Base-by-base conservation (phyloP, 1,139 yeast genomes). In the Candida albicans region DNA sequence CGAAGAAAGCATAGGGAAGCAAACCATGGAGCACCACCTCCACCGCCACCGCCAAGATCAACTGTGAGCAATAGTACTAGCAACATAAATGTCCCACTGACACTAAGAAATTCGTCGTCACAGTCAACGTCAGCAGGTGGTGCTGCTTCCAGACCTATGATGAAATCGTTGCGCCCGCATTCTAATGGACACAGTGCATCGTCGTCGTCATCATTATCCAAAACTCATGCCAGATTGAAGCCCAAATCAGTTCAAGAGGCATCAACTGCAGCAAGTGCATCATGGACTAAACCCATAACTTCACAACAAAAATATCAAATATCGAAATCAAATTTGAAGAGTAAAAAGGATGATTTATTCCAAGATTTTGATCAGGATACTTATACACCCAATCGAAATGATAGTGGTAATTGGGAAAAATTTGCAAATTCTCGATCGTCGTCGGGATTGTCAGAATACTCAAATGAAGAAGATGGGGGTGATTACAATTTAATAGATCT, bases 311-410 rank as follows among this genome's bases (percentile, higher is more conserved):
- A 45, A 56, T 29, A 32, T 27, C 38, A 43, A 24, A 28, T 47
- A 50, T 37, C 46, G 24, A 46, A 37, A 39, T 25, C 59, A 2
- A 52, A 51, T 42, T 49, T 52, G 13, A 49, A 50, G 31, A 42
- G 32, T 18, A 53, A 52, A 28, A 52, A 49, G 15, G 60, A 55
- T 24, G 61, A 61, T 34, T 49, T 64, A 28, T 75, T 76, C 50
- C 67, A 64, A 35, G 81, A 75, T 50, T 77, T 77, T 47, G 82
- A 77, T 53, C 76, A 75, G 43, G 70, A 67, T 40, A 54, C 51
- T 7, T 49, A 47, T 28, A 30, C 44, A 2, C 28, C 29, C n/a
- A 41, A 38, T 10, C 30, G 39, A 28, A 37, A 35, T 15, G 34
- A 24, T 4, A 61, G 54, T 25, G 35, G 35, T 27, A 54, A 61